Conservation (phyloP, 106 monocot species). For the Dendrobium catenatum region DNA sequence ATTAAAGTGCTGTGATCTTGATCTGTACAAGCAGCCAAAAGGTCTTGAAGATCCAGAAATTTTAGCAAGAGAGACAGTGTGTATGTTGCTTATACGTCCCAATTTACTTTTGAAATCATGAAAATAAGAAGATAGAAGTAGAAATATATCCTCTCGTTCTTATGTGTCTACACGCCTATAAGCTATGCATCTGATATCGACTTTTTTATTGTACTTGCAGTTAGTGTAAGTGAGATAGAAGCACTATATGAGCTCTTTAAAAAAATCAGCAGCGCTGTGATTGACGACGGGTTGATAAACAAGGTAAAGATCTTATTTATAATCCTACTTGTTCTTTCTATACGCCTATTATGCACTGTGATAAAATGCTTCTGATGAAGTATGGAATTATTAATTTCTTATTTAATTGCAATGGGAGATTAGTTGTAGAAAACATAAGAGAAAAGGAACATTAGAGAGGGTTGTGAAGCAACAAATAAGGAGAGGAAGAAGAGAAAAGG, state of each 20-base stretch:
- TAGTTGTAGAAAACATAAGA: no score
- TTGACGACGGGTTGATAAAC: constrained; percentile 87
- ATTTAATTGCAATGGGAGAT: neutral
- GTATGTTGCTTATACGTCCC: constrained; percentile 28
- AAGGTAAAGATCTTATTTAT: constrained; percentile 36
- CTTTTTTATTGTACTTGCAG: constrained; percentile 23
- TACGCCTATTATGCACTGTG: neutral
- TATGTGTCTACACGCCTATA: neutral
- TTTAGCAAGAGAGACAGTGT: constrained; percentile 66
- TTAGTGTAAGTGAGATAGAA: constrained; percentile 84
- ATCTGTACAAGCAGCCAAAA: constrained; percentile 38
- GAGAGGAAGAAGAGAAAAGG: neutral
- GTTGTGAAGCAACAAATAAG: neutral
- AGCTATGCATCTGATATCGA: neutral
- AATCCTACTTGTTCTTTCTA: neutral
- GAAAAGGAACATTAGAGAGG: neutral
- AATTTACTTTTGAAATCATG: neutral
- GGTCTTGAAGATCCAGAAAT: constrained; percentile 59
- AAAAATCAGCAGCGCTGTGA: constrained; percentile 90
- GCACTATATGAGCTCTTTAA: constrained; percentile 86
- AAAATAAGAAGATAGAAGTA: neutral
- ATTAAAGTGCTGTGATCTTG: constrained; percentile 60
- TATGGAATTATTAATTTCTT: neutral
- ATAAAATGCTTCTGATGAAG: neutral
- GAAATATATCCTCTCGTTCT: neutral